Conservation (phyloP, 257 asterid genomes). For the Jasminum sambac region DNA sequence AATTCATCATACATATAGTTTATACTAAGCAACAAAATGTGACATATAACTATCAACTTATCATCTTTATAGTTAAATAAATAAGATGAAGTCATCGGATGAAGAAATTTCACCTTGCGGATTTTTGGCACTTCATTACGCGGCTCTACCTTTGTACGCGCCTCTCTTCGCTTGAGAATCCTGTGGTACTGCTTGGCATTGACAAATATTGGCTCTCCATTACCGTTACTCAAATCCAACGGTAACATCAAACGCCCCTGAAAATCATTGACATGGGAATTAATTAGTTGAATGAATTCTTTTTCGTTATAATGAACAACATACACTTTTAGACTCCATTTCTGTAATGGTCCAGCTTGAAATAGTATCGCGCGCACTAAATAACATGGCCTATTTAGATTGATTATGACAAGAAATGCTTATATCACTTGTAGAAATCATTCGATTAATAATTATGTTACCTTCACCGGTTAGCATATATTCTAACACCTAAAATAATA, state of each 20-base stretch:
- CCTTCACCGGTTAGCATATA: no score
- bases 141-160: slow-evolving; percentile 61
- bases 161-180: slow-evolving; percentile 72
- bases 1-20: no score
- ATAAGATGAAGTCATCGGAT: neutral
- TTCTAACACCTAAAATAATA: neutral
- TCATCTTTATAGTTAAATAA: no score
- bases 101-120: slow-evolving; percentile 50
- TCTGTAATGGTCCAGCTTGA: neutral
- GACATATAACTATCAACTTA: no score
- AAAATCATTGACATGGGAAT: neutral
- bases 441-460: no score
- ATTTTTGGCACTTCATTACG: slow-evolving; percentile 41
- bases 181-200: slow-evolving; percentile 83
- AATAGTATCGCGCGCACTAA: no score
- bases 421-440: no score
- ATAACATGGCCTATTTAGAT: no score
- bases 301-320: neutral
- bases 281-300: neutral
- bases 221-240: slow-evolving; percentile 43
- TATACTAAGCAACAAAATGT: no score
- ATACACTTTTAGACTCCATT: neutral
- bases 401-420: neutral
- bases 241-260: slow-evolving; percentile 87
- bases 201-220: slow-evolving; percentile 61